Evolutionary conservation across 805 yeast species (phyloP), one percentile per base, ranked within the genome.

Genomic region (Saccharomycopsis lassenensis): DNA sequence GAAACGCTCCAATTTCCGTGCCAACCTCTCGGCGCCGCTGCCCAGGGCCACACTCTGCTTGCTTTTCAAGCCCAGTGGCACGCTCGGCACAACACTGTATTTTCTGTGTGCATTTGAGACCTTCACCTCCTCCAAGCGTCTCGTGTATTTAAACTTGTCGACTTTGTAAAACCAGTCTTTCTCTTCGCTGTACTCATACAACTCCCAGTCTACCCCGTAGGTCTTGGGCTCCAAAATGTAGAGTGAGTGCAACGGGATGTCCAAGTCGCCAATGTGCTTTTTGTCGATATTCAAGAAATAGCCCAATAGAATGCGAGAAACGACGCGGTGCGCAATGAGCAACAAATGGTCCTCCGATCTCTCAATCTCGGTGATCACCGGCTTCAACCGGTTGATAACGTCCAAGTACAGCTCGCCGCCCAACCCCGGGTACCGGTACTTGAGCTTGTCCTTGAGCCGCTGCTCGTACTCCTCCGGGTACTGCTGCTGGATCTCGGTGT

Each of bases 321-420:
- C 94, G 4, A 89, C 97, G 26, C 97, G 68, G 54, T 89, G 98
- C 2, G 94, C 77, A 0, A 89, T 70, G 16, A 89, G 69, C 31
- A 87, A 58, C 23, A 85, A 71, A 55, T 87, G 94, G 49, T 85
- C 94, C 7, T 83, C 79, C 29, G 93, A 83, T 46, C 98, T 66
- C 55, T 89, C 98, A 33, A 91, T 71, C 55, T 89, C 98, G 8
- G 85, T 85, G 44, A 89, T 89, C 14, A 89, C 72, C 1, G 96
- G 94, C 42, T 94, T 67, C 39, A 89, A 65, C 44, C 98, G 67
- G 46, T 86, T 84, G 51, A 91, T 79, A 8, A 91, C 98, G 58
- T 89, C 97, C 47, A 89, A 60, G 49, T 89, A 89, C 0, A 94
- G 82, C 57, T 89, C 98, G 12, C 98, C 98, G 5, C 97, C 96